Conservation (phyloP, 2,329 filamentous ascomycete genomes). For the Pochonia chlamydosporia region DNA sequence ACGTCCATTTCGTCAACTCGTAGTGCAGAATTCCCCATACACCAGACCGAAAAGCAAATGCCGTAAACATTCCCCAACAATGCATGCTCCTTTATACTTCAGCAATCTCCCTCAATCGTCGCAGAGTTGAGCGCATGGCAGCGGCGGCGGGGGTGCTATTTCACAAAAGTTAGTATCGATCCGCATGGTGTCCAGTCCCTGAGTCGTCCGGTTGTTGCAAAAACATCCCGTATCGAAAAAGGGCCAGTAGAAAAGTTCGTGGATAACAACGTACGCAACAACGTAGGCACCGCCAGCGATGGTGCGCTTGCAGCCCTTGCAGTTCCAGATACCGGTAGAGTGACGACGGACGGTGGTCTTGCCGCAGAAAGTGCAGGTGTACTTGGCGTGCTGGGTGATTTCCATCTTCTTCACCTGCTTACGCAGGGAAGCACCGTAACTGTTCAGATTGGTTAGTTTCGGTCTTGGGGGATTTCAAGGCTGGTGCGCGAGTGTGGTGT, state of each 20-base stretch:
- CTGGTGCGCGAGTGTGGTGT: neutral
- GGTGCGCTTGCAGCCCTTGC: constrained; percentile 91
- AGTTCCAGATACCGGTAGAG: constrained; percentile 94
- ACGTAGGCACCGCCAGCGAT: constrained; percentile 72
- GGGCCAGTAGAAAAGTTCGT: neutral
- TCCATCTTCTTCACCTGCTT: constrained; percentile 99
- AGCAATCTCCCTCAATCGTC: constrained; percentile 94
- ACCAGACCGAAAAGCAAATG: constrained; percentile 42
- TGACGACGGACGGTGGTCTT: constrained; percentile 91
- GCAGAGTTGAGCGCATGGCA: constrained; percentile 92
- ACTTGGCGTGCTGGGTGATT: constrained; percentile 96
- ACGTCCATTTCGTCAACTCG: constrained; percentile 36
- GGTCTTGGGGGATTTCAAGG: neutral
- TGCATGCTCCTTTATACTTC: constrained; percentile 65
- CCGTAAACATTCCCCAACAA: constrained; percentile 28
- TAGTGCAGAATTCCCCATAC: constrained; percentile 39
- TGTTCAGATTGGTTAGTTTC: constrained; percentile 27
- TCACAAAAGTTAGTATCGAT: too few species aligned
- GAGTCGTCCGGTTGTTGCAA: too few species aligned
- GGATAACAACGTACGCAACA: constrained; percentile 76
- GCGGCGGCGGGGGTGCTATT: constrained; percentile 83
- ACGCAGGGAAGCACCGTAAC: constrained; percentile 98
- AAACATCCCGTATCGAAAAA: too few species aligned
- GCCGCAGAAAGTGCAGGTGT: constrained; percentile 97
- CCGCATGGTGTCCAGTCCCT: too few species aligned